Evolutionary conservation across 352 stramenopile genomes (phyloP), one percentile per base, ranked within the genome.

Genomic region (Blastocystis sp.): DNA sequence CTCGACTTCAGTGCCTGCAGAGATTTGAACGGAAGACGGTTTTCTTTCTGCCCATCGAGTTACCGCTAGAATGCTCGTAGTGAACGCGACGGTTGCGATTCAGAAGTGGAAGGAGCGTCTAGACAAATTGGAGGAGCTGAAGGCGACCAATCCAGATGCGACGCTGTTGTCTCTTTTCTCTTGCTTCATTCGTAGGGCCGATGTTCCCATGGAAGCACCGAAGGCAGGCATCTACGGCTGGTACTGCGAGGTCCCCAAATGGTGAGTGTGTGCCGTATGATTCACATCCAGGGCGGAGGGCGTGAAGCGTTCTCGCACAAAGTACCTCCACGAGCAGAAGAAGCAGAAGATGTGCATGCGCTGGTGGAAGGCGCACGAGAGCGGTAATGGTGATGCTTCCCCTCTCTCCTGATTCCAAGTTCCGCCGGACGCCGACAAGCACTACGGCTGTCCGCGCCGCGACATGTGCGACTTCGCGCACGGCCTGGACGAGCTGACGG

Each of bases 291-390:
- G 74, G 74, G 78, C 68, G 40, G 78, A 88, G 52, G 78, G 78
- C 34, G 64, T 88, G 38, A 88, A 88, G 60, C 62, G 54, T 24
- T 79, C 78, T 24, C 78, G 78, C n/a, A 60, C 40, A 3, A 71
- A 42, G 17, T 88, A 60, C 48, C 45, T 79, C 9, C 64, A 57
- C 21, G 78, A 88, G 40, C 64, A 88, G 68, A 76, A 79, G 62
- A 88, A 88, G 68, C 64, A 88, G 61, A 88, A 77, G 52, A 88
- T 88, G 78, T 88, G 78, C 45, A 54, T 77, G 9, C 45, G 45
- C 0, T 88, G 78, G 78, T 88, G 64, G 68, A 88, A 88, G 38
- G 78, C 78, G 40, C 78, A 76, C 17, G 45, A 88, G 62, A 57
- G 48, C 48, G 57, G 61, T 7, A 82, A 82, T 40, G 61, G 61